Percentiles rank a stretch among this genome's conserved stretches.
Evolutionary conservation across 1,139 yeast genomes (phyloP).

Genomic region (Geotrichum phurueaensis): DNA sequence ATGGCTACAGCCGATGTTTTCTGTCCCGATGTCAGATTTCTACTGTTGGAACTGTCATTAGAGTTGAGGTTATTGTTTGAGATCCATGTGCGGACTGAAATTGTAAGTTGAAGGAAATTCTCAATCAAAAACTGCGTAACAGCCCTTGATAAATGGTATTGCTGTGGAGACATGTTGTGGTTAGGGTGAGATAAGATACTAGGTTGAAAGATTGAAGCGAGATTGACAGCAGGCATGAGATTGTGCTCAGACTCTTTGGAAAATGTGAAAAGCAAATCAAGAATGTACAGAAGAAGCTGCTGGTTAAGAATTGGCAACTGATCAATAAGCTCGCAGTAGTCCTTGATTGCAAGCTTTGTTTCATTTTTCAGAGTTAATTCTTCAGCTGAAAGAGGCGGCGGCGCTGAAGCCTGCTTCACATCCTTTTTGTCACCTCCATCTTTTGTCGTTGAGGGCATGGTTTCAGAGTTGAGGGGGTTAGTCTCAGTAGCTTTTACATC

Average conservation of each 20-base stretch:
- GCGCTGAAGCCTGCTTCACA: background rate
- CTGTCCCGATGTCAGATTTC: background rate
- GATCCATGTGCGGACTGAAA: slow-evolving; percentile 12
- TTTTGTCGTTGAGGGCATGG: background rate
- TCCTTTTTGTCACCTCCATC: background rate
- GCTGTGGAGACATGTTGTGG: slow-evolving; percentile 88
- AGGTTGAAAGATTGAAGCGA: slow-evolving; percentile 96
- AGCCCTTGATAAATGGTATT: slow-evolving; percentile 78
- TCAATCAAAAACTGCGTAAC: slow-evolving; percentile 87
- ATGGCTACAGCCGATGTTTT: slow-evolving; percentile 1
- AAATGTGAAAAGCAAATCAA: slow-evolving; percentile 82
- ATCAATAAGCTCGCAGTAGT: slow-evolving; percentile 63
- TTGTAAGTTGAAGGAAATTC: slow-evolving; percentile 43
- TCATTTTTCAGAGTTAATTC: slow-evolving; percentile 36
- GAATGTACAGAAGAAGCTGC: slow-evolving; percentile 78
- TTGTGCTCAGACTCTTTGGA: slow-evolving; percentile 72
- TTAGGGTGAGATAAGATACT: slow-evolving; percentile 85
- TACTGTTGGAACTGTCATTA: background rate
- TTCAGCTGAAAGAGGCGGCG: background rate
- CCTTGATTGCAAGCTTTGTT: slow-evolving; percentile 62
- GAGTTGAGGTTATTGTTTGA: background rate
- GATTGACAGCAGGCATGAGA: slow-evolving; percentile 85
- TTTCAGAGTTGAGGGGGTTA: background rate
- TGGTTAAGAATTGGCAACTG: slow-evolving; percentile 63
- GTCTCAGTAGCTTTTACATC: background rate